Evolutionary conservation across 1,284 basidiomycete genomes (phyloP).

Genomic region (Fistulinella cinereoalba): DNA sequence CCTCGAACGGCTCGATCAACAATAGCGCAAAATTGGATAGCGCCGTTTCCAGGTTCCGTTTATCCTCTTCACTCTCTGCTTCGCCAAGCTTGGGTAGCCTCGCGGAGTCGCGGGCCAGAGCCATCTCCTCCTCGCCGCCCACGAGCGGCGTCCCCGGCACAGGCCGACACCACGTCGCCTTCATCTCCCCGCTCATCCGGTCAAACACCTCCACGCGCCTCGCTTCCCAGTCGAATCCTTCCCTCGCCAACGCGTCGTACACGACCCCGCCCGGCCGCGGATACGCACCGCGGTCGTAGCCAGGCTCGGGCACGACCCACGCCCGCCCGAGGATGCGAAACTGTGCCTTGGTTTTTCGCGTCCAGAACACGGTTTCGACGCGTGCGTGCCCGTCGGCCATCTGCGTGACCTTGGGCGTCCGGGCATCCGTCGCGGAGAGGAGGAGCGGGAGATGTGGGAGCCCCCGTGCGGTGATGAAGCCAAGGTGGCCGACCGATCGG

Average conservation of each 20-base stretch:
- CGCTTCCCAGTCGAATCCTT: conserved; percentile 60
- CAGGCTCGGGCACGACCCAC: conserved; percentile 44
- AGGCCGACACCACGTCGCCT: conserved; percentile 63
- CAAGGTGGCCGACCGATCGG: conserved; percentile 59
- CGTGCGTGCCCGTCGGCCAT: conserved; percentile 36
- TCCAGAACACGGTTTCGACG: conserved; percentile 62
- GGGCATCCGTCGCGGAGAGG: conserved; percentile 57
- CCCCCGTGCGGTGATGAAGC: conserved; percentile 43
- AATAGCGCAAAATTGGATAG: conserved; percentile 62
- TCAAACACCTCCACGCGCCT: conserved; percentile 54
- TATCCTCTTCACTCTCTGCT: conserved; percentile 42
- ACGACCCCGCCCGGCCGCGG: conserved; percentile 25
- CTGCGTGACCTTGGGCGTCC: conserved; percentile 57
- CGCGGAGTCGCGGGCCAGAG: conserved; percentile 58
- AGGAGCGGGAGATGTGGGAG: conserved; percentile 51
- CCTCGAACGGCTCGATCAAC: conserved; percentile 61
- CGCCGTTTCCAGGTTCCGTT: conserved; percentile 47
- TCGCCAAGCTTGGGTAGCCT: conserved; percentile 41
- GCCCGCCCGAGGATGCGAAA: conserved; percentile 54
- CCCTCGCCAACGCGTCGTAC: conserved; percentile 37
- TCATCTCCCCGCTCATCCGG: conserved; percentile 53
- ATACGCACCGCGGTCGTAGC: conserved; percentile 24
- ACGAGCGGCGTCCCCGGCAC: conserved; percentile 49
- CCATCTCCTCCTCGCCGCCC: conserved; percentile 49
- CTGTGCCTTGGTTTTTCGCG: conserved; percentile 52